Conservation (phyloP, 768 basidiomycete species). For the Kwoniella dendrophila region DNA sequence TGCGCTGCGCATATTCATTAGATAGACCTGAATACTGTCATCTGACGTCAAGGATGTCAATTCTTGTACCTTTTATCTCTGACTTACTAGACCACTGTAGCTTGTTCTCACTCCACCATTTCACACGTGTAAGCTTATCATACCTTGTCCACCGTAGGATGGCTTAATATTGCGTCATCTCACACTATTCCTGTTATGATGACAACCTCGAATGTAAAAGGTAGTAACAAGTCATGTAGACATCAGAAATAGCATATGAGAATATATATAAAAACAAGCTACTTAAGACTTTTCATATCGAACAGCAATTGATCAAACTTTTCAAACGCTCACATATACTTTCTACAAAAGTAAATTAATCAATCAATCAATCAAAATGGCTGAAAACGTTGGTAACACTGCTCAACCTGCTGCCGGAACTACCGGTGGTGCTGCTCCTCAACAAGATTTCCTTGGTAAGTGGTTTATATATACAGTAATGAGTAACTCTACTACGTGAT, state of each 20-base stretch:
- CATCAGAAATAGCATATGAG: too few relatives aligned
- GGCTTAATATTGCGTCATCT: slow-evolving; percentile 9
- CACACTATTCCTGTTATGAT: too few relatives aligned
- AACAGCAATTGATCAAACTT: too few relatives aligned
- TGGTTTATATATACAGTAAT: background rate
- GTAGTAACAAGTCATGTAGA: too few relatives aligned
- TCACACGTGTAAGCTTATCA: background rate
- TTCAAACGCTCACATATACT: too few relatives aligned
- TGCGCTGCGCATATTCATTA: too few relatives aligned
- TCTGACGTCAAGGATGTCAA: slow-evolving; percentile 14
- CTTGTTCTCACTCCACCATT: background rate
- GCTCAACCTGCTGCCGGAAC: background rate
- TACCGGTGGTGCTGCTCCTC: background rate
- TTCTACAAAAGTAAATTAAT: background rate
- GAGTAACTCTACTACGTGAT: too few relatives aligned
- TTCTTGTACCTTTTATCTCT: background rate
- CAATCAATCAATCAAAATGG: slow-evolving; percentile 12
- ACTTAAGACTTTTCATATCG: too few relatives aligned
- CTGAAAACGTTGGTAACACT: slow-evolving; percentile 12
- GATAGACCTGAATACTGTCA: background rate
- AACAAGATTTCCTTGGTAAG: slow-evolving; percentile 32
- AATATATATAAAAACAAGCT: too few relatives aligned
- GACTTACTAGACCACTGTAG: background rate
- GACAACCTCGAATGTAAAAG: too few relatives aligned
- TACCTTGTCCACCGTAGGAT: too few relatives aligned